Percentiles rank a stretch among this genome's conserved stretches.
These are phyloP conservation scores for Vitis riparia DNA, from an alignment of 164 flowering plant species.

Conservation along the genomic window DNA sequence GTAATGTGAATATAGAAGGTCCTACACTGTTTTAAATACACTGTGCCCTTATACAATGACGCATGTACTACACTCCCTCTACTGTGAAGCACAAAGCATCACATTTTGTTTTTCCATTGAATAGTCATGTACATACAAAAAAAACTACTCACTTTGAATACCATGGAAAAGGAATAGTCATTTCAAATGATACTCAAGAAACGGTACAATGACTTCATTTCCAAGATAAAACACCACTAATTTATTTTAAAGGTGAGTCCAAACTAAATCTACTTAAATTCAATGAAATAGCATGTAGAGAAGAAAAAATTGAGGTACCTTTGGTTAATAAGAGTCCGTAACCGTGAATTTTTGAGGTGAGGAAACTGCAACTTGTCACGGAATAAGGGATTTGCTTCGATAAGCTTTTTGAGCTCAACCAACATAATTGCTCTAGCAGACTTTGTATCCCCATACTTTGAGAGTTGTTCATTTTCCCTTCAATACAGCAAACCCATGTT, in stretches of 20 bases:
- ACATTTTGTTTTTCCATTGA: too few species aligned
- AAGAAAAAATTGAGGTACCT: constrained; percentile 40
- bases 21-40: not conserved
- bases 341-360: constrained; percentile 63
- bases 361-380: constrained; percentile 87
- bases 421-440: constrained; percentile 81
- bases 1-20: not conserved
- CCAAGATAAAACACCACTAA: not conserved
- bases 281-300: not conserved
- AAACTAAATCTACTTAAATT: not conserved
- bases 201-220: not conserved
- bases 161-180: too few species aligned
- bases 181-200: too few species aligned
- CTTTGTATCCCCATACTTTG: constrained; percentile 85
- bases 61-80: too few species aligned
- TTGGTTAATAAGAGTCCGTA: constrained; percentile 78
- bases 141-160: too few species aligned
- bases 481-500: constrained; percentile 1
- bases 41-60: not conserved
- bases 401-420: constrained; percentile 79
- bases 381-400: constrained; percentile 85
- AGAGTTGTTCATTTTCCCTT: constrained; percentile 85
- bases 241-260: not conserved
- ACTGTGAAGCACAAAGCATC: too few species aligned
- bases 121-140: too few species aligned